Evolutionary conservation across 331 rosid genomes (phyloP), one percentile per base, ranked within the genome.

Genomic region (Stylosanthes scabra): DNA sequence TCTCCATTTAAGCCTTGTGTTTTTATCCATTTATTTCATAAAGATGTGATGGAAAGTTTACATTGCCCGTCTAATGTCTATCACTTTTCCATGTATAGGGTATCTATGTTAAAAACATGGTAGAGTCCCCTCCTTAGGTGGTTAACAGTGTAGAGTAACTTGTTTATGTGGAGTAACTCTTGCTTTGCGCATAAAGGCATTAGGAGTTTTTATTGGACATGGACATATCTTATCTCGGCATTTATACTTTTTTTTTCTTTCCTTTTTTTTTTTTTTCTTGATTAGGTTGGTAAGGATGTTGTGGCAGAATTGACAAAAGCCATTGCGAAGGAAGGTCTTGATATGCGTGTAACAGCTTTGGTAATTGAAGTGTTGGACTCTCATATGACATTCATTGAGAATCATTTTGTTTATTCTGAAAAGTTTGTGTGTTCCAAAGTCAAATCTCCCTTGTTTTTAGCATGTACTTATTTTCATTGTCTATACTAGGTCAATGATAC

Each of bases 401-500:
- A 70, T 42, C 51, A 15, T 28, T 80, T 15, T 3, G 27, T 31
- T 15, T 61, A 49, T 51, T 55, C 59, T 49, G 51, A 37, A 28
- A 50, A 2, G 10, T 42, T 71, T 69, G 0, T 12, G 41, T n/a
- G 41, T 63, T 78, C 15, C 49, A 61, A 37, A 70, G 57, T 66
- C 7, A 46, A 63, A 39, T 71, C 4, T 40, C 34, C 63, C 34
- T 25, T 55, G 16, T 13, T 14, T 45, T 61, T 57, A 8, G 37
- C 71, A 12, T 56, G 37, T 70, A 63, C 90, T 83, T 55, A 83
- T 41, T 78, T 71, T 52, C 54, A 41, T n/a, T 45, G 42, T 74
- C 34, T 72, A 74, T 84, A 55, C 80, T 78, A 93, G 98, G 98
- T 93, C 68, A 93, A 93, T 69, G 98, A 93, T 80, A 93, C 98